Base-by-base conservation (phyloP, 192 early-diverging fungal genomes). In the Umbelopsis ramanniana region DNA sequence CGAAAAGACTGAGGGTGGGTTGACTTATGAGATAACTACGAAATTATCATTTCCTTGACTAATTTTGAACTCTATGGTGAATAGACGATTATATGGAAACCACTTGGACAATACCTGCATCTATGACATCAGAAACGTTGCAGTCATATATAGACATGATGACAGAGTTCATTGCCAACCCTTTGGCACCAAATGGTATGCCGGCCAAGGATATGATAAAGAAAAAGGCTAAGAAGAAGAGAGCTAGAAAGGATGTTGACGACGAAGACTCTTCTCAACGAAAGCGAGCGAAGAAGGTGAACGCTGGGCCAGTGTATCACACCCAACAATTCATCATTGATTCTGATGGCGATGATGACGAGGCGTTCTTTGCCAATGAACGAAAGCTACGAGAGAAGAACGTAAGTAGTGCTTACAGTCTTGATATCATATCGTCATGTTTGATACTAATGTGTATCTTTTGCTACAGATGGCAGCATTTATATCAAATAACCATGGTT, bases 311-410 rank as follows among this genome's bases (percentile, higher is more conserved):
- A 2, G 72, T 55, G 2, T 81, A 77, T 69, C 78, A 75, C 29
- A 74, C 79, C 12, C 63, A 75, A 22, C 72, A 83, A 70, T 87
- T 78, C 60, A 71, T 87, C 24, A 52, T 82, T 43, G 86, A 87
- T 67, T 84, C 83, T 37, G 85, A 84, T n/a, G 83, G 83, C n/a
- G 79, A 79, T 29, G 79, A 63, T 37, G 57, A 63, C 17, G 57
- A 63, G 17, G 11, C 15, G 12, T 63, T 63, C 33, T 63, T 63
- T 17, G 29, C 57, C 4, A 63, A 29, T 37, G 57, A 63, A 63
- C 17, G 15, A 37, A 63, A 1, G 12, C 19, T 63, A n/a, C 26
- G 57, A 0, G 29, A 63, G 57, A 29, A 63, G 33, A 63, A 63
- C 35, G 57, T 63, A 12, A 63, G 57, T 19, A 40, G 3, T 40